phyloP scores from a whole-genome alignment of 1,284 basidiomycete genomes.

The Xanthoconium separans region DNA sequence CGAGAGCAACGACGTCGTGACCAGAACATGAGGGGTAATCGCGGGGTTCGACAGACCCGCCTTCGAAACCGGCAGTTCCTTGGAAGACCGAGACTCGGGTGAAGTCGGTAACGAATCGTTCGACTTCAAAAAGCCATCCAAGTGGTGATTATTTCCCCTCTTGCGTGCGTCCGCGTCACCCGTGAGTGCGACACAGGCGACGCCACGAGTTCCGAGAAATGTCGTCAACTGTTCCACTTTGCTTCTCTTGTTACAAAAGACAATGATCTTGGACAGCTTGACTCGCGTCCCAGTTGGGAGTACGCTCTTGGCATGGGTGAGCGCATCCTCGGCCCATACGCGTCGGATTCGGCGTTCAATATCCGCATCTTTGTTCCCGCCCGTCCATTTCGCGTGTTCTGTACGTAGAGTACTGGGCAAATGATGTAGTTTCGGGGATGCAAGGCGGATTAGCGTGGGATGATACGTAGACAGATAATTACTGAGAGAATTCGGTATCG shows the following conservation, averaged over 20 bases:
- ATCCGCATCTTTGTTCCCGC: slow-evolving; percentile 78
- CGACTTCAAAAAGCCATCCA: slow-evolving; percentile 66
- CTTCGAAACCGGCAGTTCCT: background rate
- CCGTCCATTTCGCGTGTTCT: slow-evolving; percentile 72
- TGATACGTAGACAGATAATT: slow-evolving; percentile 62
- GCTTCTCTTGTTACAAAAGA: slow-evolving; percentile 78
- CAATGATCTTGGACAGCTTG: slow-evolving; percentile 58
- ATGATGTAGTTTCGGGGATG: slow-evolving; percentile 76
- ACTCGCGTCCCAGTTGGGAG: slow-evolving; percentile 16
- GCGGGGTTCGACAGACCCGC: slow-evolving; percentile 24
- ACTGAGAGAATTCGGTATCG: slow-evolving; percentile 77
- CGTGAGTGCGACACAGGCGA: slow-evolving; percentile 66
- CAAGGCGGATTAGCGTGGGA: slow-evolving; percentile 62
- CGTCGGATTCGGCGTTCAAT: slow-evolving; percentile 70
- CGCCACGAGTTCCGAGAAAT: slow-evolving; percentile 58
- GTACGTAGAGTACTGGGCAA: slow-evolving; percentile 70
- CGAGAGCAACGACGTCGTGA: slow-evolving; percentile 90
- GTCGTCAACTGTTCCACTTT: slow-evolving; percentile 61
- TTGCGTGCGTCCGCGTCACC: slow-evolving; percentile 53
- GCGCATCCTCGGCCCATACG: slow-evolving; percentile 74
- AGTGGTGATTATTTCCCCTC: slow-evolving; percentile 69
- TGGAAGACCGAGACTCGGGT: slow-evolving; percentile 11
- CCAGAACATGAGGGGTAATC: slow-evolving; percentile 62
- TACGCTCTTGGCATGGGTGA: slow-evolving; percentile 32
- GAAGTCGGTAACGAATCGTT: slow-evolving; percentile 1